phyloP scores from a whole-genome alignment of 2,329 filamentous ascomycete species.

The Exophiala alcalophila region DNA sequence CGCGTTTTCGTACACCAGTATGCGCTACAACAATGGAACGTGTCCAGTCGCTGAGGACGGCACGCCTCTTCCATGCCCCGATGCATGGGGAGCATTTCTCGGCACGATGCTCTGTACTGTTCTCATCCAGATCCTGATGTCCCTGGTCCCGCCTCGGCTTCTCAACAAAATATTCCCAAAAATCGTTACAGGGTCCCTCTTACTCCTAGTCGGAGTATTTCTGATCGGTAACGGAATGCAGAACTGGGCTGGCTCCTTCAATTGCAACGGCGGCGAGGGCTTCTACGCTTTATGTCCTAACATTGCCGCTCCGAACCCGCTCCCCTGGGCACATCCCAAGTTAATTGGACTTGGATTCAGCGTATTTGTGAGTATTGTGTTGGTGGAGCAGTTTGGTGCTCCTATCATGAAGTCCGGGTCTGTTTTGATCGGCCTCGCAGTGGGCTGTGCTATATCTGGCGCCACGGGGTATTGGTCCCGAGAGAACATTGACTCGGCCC shows the following conservation, averaged over 20 bases:
- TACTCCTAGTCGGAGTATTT: slow-evolving; percentile 68
- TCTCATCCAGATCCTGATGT: slow-evolving; percentile 68
- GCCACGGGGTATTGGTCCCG: slow-evolving; percentile 75
- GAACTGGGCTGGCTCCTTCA: slow-evolving; percentile 65
- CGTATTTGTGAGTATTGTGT: slow-evolving; percentile 74
- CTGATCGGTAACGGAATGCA: slow-evolving; percentile 70
- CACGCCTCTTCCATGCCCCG: slow-evolving; percentile 67
- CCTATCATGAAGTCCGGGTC: slow-evolving; percentile 81
- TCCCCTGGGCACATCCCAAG: slow-evolving; percentile 76
- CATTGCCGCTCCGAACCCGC: slow-evolving; percentile 64
- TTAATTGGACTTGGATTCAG: slow-evolving; percentile 77
- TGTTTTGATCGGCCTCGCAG: slow-evolving; percentile 69
- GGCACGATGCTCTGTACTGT: slow-evolving; percentile 66
- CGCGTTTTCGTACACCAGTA: slow-evolving; percentile 69
- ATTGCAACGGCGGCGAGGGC: slow-evolving; percentile 55
- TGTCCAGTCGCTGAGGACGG: slow-evolving; percentile 61
- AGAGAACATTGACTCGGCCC: slow-evolving; percentile 68
- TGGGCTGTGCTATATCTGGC: slow-evolving; percentile 75
- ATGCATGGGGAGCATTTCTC: slow-evolving; percentile 71
- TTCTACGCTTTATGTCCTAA: slow-evolving; percentile 65
- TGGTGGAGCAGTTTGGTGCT: slow-evolving; percentile 76
- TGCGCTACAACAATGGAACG: slow-evolving; percentile 68
- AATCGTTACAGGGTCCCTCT: slow-evolving; percentile 71
- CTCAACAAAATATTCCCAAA: slow-evolving; percentile 75
- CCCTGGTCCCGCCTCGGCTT: slow-evolving; percentile 67